Conservation (phyloP, 768 basidiomycete species). For the Psilocybe azurescens region DNA sequence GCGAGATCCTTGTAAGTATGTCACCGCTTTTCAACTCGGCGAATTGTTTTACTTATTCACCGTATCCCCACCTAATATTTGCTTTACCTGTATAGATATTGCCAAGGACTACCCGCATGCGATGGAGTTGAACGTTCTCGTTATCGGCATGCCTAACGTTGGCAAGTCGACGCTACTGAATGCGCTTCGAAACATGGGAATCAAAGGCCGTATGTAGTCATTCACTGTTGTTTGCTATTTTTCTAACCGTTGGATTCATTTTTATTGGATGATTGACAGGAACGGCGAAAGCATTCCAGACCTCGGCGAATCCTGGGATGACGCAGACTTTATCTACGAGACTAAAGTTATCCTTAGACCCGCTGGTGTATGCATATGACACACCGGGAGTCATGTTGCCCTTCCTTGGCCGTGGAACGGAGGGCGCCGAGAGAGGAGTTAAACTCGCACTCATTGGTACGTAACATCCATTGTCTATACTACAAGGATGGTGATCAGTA, state of each 20-base stretch:
- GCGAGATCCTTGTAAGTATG: slow-evolving; percentile 76
- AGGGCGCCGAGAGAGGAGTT: slow-evolving; percentile 89
- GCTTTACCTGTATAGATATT: slow-evolving; percentile 50
- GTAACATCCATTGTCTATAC: slow-evolving; percentile 37
- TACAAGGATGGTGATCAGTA: slow-evolving; percentile 18
- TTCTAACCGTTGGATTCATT: slow-evolving; percentile 12
- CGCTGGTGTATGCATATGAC: slow-evolving; percentile 92
- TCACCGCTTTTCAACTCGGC: slow-evolving; percentile 32
- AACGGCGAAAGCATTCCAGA: slow-evolving; percentile 88
- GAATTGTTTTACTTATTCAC: slow-evolving; percentile 13
- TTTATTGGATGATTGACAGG: slow-evolving; percentile 40
- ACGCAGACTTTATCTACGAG: slow-evolving; percentile 90
- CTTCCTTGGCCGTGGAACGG: slow-evolving; percentile 84
- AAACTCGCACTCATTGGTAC: slow-evolving; percentile 93
- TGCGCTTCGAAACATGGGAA: slow-evolving; percentile 84
- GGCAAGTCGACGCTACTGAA: slow-evolving; percentile 97
- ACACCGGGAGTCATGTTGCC: slow-evolving; percentile 98
- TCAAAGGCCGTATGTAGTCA: slow-evolving; percentile 75
- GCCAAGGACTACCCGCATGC: slow-evolving; percentile 72
- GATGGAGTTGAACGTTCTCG: slow-evolving; percentile 85
- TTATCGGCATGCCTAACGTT: slow-evolving; percentile 99
- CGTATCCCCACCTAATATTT: background rate
- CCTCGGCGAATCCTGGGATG: slow-evolving; percentile 88
- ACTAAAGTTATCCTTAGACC: slow-evolving; percentile 81
- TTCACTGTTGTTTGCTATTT: slow-evolving; percentile 9